Conservation (phyloP, 164 flowering plant species). For the Vitis cinerea region DNA sequence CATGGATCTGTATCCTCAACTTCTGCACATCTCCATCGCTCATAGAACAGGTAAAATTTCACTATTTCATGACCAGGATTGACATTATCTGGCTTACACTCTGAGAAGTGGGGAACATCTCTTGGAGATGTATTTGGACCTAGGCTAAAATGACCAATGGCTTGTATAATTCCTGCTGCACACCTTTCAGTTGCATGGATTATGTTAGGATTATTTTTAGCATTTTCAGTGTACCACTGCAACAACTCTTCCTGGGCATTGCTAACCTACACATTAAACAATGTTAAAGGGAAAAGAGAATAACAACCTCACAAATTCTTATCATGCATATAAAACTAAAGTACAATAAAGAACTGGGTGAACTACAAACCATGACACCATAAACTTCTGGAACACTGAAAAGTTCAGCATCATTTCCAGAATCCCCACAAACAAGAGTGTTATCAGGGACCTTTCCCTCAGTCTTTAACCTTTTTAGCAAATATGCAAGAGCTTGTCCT, state of each 20-base stretch:
- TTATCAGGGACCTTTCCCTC: conserved; percentile 56
- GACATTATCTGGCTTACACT: conserved; percentile 27
- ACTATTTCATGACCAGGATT: conserved; percentile 62
- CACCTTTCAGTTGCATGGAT: conserved; percentile 82
- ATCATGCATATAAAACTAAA: not conserved
- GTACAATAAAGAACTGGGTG: not conserved
- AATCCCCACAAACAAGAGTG: conserved; percentile 88
- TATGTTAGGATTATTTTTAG: conserved; percentile 67
- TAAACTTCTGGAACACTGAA: conserved; percentile 80
- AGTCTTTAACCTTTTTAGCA: conserved; percentile 54
- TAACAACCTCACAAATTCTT: not conserved
- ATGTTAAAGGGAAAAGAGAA: not conserved
- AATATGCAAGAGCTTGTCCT: conserved; percentile 91
- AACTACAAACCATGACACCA: conserved; percentile 83
- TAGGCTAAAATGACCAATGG: conserved; percentile 74
- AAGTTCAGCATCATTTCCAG: conserved; percentile 91
- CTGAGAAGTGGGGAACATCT: conserved; percentile 46
- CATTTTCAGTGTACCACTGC: conserved; percentile 77
- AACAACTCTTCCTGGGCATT: conserved; percentile 90
- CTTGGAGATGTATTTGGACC: conserved; percentile 67
- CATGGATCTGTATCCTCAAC: conserved; percentile 41
- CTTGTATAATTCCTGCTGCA: conserved; percentile 82
- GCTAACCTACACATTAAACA: conserved; percentile 49
- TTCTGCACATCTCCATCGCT: conserved; percentile 78
- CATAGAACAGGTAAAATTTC: conserved; percentile 64